These are phyloP conservation scores for Metarhizium brunneum DNA, from an alignment of 2,329 filamentous ascomycete species.

Conservation along the genomic window DNA sequence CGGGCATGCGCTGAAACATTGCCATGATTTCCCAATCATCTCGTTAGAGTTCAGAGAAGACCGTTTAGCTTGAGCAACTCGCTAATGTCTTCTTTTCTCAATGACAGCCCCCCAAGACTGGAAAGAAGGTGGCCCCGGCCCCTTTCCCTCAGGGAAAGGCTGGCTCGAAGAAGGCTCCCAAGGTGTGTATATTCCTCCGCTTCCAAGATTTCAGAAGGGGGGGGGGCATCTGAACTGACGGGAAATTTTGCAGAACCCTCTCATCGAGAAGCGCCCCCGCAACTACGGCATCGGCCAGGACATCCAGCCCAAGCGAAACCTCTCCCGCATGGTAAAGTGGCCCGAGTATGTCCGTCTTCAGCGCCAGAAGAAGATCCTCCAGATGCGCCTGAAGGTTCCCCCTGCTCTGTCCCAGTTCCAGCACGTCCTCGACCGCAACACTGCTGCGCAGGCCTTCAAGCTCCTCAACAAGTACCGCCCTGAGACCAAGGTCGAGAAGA, in stretches of 20 bases:
- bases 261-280: conserved; percentile 93
- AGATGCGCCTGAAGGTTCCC: conserved; percentile 96
- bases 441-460: conserved; percentile 95
- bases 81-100: conserved; percentile 99
- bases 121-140: conserved; percentile 97
- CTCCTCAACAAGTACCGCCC: conserved; percentile 99
- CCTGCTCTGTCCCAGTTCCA: conserved; percentile 97
- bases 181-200: conserved; percentile 56
- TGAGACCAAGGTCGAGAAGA: conserved; percentile 99
- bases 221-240: background rate
- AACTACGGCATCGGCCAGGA: conserved; percentile 99
- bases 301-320: conserved; percentile 92
- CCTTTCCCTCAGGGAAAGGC: conserved; percentile 95
- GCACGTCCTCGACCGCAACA: conserved; percentile 93
- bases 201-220: background rate
- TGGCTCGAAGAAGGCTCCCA: conserved; percentile 84
- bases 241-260: conserved; percentile 66
- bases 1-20: conserved; percentile 39
- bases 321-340: conserved; percentile 98
- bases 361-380: conserved; percentile 89
- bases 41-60: conserved; percentile 94
- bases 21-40: conserved; percentile 38
- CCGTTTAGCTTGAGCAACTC: conserved; percentile 66
- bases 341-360: conserved; percentile 98
- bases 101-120: conserved; percentile 99